Conservation (phyloP, 768 basidiomycete genomes). For the Termitomyces eurrhizus region DNA sequence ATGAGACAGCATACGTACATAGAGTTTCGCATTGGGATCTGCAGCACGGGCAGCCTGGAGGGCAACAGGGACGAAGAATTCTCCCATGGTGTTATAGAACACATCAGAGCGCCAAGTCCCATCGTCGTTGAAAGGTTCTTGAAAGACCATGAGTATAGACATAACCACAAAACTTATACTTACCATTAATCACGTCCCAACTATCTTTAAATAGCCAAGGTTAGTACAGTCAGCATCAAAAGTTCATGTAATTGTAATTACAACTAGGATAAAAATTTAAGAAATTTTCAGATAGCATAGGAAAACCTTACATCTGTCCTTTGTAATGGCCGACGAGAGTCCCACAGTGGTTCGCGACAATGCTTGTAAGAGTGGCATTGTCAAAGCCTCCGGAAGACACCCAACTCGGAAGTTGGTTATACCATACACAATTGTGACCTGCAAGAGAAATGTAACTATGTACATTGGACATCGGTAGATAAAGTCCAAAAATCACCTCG, state of each 20-base stretch:
- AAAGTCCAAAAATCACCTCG: conserved; percentile 26
- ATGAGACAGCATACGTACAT: conserved; percentile 35
- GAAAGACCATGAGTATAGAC: neutral
- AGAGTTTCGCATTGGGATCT: conserved; percentile 54
- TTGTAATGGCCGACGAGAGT: conserved; percentile 50
- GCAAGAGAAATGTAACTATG: neutral
- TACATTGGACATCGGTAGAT: neutral
- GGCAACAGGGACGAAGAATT: conserved; percentile 47
- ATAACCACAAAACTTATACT: neutral
- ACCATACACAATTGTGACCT: conserved; percentile 51
- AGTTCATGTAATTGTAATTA: conserved; percentile 21
- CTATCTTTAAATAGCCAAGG: conserved; percentile 21
- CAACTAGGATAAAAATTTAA: conserved; percentile 19
- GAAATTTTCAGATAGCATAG: neutral
- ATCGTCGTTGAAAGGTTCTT: conserved; percentile 58
- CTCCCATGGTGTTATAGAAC: conserved; percentile 49
- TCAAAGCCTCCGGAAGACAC: conserved; percentile 40
- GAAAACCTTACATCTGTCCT: conserved; percentile 41
- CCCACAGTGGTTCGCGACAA: conserved; percentile 44
- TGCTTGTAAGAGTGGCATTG: conserved; percentile 35
- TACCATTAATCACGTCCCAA: conserved; percentile 44
- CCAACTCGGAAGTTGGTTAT: conserved; percentile 52
- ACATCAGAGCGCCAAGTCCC: conserved; percentile 52
- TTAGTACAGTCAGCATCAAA: neutral
- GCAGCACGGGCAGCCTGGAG: conserved; percentile 49